A percentile compares a stretch with the other conserved stretches of the same genome.
Conservation (phyloP, 2,329 filamentous ascomycete genomes). For the Massarina eburnea region DNA sequence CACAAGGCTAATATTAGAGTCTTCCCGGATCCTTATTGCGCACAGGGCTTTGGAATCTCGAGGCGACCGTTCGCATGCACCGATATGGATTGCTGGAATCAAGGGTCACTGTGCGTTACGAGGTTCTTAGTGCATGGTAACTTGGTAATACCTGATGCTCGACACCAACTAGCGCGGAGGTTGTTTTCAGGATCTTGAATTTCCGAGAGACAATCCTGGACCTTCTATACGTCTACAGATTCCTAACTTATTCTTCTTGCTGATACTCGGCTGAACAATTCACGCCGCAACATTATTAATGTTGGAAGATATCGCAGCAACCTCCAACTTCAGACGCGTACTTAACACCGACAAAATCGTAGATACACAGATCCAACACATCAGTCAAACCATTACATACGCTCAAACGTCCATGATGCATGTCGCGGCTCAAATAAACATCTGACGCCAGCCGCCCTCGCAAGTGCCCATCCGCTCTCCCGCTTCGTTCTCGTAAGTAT, state of each 20-base stretch:
- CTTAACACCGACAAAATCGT: neutral
- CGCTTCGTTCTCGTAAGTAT: too few species aligned
- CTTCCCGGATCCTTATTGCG: constrained; percentile 14
- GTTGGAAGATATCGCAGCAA: too few species aligned
- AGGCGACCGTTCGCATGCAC: constrained; percentile 13
- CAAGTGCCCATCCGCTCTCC: too few species aligned
- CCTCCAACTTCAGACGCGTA: too few species aligned
- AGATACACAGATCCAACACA: constrained; percentile 1
- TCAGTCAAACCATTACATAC: constrained; percentile 2
- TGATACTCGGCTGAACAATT: too few species aligned
- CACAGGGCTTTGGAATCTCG: constrained; percentile 13
- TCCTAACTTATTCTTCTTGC: too few species aligned
- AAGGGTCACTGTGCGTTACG: constrained; percentile 13
- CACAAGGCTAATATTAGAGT: constrained; percentile 38
- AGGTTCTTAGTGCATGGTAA: constrained; percentile 1
- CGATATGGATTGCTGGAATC: constrained; percentile 11
- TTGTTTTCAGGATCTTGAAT: too few species aligned
- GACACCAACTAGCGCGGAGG: too few species aligned
- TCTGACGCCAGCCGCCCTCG: constrained; percentile 38
- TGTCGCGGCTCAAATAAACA: constrained; percentile 41
- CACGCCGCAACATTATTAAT: too few species aligned
- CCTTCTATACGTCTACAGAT: too few species aligned
- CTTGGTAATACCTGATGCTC: constrained; percentile 7
- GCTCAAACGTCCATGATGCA: constrained; percentile 19
- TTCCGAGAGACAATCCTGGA: too few species aligned